These are phyloP conservation scores for Fusarium lateritium DNA, from an alignment of 2,329 filamentous ascomycete genomes.

Conservation along the genomic window DNA sequence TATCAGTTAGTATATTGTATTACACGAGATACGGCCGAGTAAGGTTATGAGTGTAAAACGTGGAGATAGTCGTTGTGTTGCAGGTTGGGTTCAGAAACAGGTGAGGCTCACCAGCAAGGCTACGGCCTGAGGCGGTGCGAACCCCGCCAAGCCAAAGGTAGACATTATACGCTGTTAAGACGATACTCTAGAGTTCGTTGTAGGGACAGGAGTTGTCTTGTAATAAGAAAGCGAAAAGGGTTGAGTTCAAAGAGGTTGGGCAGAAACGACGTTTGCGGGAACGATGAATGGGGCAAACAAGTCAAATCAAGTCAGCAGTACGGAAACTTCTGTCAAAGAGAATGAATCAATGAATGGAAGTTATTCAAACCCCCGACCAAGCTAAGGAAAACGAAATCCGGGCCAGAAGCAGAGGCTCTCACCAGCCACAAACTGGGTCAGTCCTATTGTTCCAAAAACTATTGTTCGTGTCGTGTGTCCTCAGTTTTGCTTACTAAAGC, in stretches of 20 bases:
- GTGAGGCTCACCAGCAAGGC: slow-evolving; percentile 45
- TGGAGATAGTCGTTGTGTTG: neutral
- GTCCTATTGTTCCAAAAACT: slow-evolving; percentile 24
- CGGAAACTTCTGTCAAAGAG: slow-evolving; percentile 20
- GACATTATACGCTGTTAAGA: slow-evolving; percentile 20
- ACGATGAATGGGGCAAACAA: slow-evolving; percentile 26
- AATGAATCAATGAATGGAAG: slow-evolving; percentile 1
- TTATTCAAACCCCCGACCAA: slow-evolving; percentile 11
- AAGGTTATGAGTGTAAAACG: neutral
- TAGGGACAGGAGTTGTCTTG: neutral
- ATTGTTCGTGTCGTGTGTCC: slow-evolving; percentile 25
- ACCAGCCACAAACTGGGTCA: slow-evolving; percentile 31
- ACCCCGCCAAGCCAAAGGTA: slow-evolving; percentile 28
- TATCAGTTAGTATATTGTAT: slow-evolving; percentile 17
- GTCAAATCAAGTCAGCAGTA: slow-evolving; percentile 19
- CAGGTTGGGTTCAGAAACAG: slow-evolving; percentile 3
- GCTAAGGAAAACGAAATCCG: slow-evolving; percentile 8
- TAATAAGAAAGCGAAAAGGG: neutral
- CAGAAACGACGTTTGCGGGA: slow-evolving; percentile 18
- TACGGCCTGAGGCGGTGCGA: slow-evolving; percentile 44
- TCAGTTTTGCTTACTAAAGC: slow-evolving; percentile 15
- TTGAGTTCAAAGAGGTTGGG: slow-evolving; percentile 10
- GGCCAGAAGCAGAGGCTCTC: slow-evolving; percentile 29
- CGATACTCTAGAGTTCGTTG: neutral
- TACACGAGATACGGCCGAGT: neutral